phyloP scores from a whole-genome alignment of 208 protist species.

The Trypanosoma conorhini region DNA sequence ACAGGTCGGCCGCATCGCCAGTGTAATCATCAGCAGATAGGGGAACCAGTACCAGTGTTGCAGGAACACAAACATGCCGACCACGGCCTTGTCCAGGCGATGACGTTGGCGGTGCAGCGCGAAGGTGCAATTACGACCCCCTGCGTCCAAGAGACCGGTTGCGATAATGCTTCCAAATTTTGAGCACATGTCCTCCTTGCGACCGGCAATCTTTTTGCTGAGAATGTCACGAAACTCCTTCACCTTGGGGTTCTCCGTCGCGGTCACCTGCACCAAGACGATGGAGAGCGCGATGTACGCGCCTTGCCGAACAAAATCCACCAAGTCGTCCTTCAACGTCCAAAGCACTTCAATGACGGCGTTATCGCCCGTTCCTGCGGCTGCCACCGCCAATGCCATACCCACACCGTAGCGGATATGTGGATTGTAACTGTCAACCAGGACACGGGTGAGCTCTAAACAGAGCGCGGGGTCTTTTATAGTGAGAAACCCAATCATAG shows the following conservation, averaged over 20 bases:
- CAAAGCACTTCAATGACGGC: constrained; percentile 96
- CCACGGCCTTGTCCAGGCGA: constrained; percentile 94
- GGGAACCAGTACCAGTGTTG: constrained; percentile 99
- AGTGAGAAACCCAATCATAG: constrained; percentile 98
- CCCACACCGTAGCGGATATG: constrained; percentile 98
- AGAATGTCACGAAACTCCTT: constrained; percentile 86
- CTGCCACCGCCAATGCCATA: constrained; percentile 97
- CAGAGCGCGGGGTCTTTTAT: constrained; percentile 94
- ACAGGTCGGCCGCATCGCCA: constrained; percentile 97
- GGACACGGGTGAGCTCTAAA: constrained; percentile 75
- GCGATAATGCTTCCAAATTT: constrained; percentile 98
- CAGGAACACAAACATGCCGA: constrained; percentile 97
- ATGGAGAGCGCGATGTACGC: constrained; percentile 97
- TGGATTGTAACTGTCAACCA: constrained; percentile 98
- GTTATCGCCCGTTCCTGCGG: constrained; percentile 94
- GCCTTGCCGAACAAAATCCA: constrained; percentile 98
- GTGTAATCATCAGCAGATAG: constrained; percentile 96
- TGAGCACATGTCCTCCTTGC: constrained; percentile 95
- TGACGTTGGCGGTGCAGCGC: constrained; percentile 93
- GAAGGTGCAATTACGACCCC: constrained; percentile 97
- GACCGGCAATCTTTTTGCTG: constrained; percentile 80
- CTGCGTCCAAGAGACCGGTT: constrained; percentile 97
- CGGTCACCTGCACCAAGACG: constrained; percentile 95
- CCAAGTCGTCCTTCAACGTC: constrained; percentile 93
- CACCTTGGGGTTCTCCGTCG: constrained; percentile 88